Conservation (phyloP, 805 yeast genomes). For the Candida endomychidarum region DNA sequence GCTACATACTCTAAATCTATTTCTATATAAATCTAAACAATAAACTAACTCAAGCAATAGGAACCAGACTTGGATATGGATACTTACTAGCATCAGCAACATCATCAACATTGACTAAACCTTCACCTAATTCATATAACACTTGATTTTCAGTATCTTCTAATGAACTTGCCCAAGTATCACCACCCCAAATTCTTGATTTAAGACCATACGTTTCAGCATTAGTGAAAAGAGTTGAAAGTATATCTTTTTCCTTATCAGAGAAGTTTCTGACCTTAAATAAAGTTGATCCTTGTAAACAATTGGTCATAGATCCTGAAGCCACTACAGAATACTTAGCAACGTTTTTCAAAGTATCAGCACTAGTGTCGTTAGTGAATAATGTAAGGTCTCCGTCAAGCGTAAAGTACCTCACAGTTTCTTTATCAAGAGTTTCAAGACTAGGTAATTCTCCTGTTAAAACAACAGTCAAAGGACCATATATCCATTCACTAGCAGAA, state of each 20-base stretch:
- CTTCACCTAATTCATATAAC: slow-evolving; percentile 50
- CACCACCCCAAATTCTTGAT: slow-evolving; percentile 71
- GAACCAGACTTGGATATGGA: background rate
- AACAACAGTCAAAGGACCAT: slow-evolving; percentile 61
- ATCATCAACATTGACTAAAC: slow-evolving; percentile 64
- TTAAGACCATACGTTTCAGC: slow-evolving; percentile 53
- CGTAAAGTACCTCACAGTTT: slow-evolving; percentile 38
- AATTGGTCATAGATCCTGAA: slow-evolving; percentile 40
- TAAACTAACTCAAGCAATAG: too few relatives aligned
- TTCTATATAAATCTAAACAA: background rate
- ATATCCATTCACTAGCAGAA: slow-evolving; percentile 26
- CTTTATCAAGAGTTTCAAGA: slow-evolving; percentile 24
- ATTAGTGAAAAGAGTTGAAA: slow-evolving; percentile 26
- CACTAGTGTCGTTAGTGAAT: slow-evolving; percentile 24
- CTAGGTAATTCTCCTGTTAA: slow-evolving; percentile 65
- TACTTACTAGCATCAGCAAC: slow-evolving; percentile 21
- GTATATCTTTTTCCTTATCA: slow-evolving; percentile 30
- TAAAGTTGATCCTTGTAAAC: slow-evolving; percentile 22
- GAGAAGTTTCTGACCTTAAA: slow-evolving; percentile 32
- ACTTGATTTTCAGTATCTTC: slow-evolving; percentile 50
- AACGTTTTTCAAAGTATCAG: slow-evolving; percentile 22
- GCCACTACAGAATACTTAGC: slow-evolving; percentile 37
- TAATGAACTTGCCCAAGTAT: slow-evolving; percentile 56
- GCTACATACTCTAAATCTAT: background rate
- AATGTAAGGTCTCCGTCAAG: slow-evolving; percentile 51